Evolutionary conservation across 2,329 filamentous ascomycete genomes (phyloP).

Genomic region (Epichloe hybrida): DNA sequence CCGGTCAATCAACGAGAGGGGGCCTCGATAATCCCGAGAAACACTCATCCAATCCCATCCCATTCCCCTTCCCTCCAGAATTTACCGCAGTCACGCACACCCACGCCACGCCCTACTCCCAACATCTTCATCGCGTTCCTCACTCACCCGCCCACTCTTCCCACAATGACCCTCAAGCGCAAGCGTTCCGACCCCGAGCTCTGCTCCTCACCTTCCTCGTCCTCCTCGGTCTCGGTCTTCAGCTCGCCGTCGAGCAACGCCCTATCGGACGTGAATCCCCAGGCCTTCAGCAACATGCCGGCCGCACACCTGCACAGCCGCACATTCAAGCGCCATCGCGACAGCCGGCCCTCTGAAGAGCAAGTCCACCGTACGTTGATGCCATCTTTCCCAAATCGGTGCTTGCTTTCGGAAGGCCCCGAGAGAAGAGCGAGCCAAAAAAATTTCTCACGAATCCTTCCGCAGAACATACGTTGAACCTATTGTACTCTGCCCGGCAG

Average conservation of each 20-base stretch:
- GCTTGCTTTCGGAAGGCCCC: neutral
- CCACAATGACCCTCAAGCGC: constrained; percentile 43
- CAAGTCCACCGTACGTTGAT: constrained; percentile 39
- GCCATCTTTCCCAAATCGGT: neutral
- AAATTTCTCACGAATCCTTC: neutral
- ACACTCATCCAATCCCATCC: too few species aligned
- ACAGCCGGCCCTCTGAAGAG: constrained; percentile 42
- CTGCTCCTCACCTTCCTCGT: constrained; percentile 30
- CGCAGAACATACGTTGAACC: constrained; percentile 41
- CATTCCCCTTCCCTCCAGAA: too few species aligned
- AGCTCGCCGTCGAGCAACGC: constrained; percentile 13
- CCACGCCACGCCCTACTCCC: too few species aligned
- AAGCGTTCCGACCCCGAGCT: constrained; percentile 49
- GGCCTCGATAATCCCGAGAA: too few species aligned
- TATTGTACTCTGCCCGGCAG: constrained; percentile 44
- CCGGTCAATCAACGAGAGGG: too few species aligned
- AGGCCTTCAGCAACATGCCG: constrained; percentile 17
- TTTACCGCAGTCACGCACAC: too few species aligned
- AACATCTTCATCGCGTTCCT: too few species aligned
- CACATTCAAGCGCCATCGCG: constrained; percentile 47
- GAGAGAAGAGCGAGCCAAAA: too few species aligned
- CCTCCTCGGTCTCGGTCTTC: constrained; percentile 27
- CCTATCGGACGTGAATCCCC: constrained; percentile 18
- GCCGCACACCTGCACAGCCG: constrained; percentile 36
- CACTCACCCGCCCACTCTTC: neutral